These are phyloP conservation scores for Myxozyma udenii DNA, from an alignment of 805 yeast genomes.

Conservation along the genomic window DNA sequence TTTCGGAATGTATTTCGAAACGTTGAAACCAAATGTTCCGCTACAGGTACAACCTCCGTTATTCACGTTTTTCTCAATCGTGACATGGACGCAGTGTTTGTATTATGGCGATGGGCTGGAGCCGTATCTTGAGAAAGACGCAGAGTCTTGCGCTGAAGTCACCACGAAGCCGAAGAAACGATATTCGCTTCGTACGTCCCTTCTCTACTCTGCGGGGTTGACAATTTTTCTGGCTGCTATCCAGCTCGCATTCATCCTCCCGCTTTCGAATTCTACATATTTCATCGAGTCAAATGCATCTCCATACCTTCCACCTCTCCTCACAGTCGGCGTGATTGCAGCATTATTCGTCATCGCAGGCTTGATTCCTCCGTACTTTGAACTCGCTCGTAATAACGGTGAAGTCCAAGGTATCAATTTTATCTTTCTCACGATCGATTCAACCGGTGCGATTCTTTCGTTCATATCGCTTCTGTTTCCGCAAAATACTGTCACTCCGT, in stretches of 20 bases:
- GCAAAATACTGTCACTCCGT: constrained; percentile 27
- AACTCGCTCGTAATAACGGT: constrained; percentile 73
- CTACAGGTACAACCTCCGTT: constrained; percentile 84
- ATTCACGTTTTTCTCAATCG: constrained; percentile 64
- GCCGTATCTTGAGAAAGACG: constrained; percentile 39
- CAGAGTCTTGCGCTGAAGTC: constrained; percentile 41
- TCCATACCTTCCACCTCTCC: constrained; percentile 68
- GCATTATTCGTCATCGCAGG: constrained; percentile 73
- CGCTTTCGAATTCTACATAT: constrained; percentile 42
- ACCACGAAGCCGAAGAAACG: constrained; percentile 26
- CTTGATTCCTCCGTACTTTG: constrained; percentile 83
- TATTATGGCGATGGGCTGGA: constrained; percentile 43
- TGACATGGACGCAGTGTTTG: constrained; percentile 67
- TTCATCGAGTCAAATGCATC: constrained; percentile 35
- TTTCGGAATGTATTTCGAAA: constrained; percentile 77
- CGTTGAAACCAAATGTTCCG: constrained; percentile 68
- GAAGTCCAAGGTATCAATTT: constrained; percentile 88
- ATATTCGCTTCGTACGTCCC: background rate
- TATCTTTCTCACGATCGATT: constrained; percentile 69
- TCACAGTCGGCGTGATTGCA: constrained; percentile 78
- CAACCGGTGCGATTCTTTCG: constrained; percentile 78
- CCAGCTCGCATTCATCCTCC: constrained; percentile 69
- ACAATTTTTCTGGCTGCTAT: constrained; percentile 49
- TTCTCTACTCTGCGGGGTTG: background rate
- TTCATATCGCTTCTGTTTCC: constrained; percentile 56